These are phyloP conservation scores for Podospora bellae-mahoneyi DNA, from an alignment of 495 filamentous ascomycete genomes.

Conservation along the genomic window DNA sequence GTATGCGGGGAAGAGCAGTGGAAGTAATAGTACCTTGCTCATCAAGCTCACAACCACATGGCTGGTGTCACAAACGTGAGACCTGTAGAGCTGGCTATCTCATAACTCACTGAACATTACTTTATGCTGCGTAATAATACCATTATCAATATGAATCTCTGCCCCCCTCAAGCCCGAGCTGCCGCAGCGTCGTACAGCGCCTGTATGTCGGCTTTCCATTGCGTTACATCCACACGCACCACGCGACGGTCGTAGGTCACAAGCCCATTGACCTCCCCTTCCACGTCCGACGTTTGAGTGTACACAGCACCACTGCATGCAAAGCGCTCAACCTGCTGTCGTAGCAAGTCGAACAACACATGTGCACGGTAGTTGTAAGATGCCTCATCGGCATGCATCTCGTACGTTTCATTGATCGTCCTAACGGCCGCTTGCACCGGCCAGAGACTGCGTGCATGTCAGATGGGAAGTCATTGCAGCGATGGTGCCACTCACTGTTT, in stretches of 20 bases:
- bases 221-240: slow-evolving; percentile 49
- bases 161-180: slow-evolving; percentile 14
- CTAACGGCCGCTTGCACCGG: slow-evolving; percentile 54
- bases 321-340: slow-evolving; percentile 54
- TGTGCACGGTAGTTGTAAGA: slow-evolving; percentile 63
- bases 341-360: slow-evolving; percentile 50
- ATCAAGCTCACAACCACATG: background rate
- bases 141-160: background rate
- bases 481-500: slow-evolving; percentile 35
- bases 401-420: slow-evolving; percentile 63
- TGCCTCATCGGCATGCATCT: slow-evolving; percentile 54
- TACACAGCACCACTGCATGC: slow-evolving; percentile 59
- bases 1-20: background rate
- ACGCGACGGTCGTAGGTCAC: slow-evolving; percentile 62
- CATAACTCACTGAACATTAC: background rate
- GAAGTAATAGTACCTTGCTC: background rate
- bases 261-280: slow-evolving; percentile 71
- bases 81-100: background rate
- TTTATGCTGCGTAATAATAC: background rate
- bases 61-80: background rate
- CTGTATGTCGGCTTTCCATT: slow-evolving; percentile 60
- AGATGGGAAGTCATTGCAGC: slow-evolving; percentile 32
- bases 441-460: slow-evolving; percentile 44
- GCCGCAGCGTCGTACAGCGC: slow-evolving; percentile 55
- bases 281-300: slow-evolving; percentile 70